phyloP scores from a whole-genome alignment of 768 basidiomycete genomes.

The Mycena vitilis region DNA sequence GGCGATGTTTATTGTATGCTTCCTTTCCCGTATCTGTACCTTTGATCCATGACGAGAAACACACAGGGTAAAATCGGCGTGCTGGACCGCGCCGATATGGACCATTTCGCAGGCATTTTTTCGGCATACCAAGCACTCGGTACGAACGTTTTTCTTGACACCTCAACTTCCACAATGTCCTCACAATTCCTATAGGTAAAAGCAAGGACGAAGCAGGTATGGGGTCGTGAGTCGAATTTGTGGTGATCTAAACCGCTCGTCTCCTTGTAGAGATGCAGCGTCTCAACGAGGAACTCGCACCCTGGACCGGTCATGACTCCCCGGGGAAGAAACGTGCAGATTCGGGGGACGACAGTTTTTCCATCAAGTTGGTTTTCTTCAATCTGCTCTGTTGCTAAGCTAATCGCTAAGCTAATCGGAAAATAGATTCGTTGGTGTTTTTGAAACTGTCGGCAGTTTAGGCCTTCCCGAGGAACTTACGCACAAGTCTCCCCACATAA shows the following conservation, averaged over 20 bases:
- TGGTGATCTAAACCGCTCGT: neutral
- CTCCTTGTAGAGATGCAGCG: conserved; percentile 46
- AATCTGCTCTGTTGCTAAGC: neutral
- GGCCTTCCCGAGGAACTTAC: conserved; percentile 71
- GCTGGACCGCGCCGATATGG: conserved; percentile 79
- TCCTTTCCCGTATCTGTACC: neutral
- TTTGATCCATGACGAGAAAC: neutral
- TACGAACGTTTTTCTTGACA: too few relatives aligned
- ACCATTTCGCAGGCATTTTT: conserved; percentile 75
- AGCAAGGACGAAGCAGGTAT: conserved; percentile 58
- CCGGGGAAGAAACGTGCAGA: conserved; percentile 65
- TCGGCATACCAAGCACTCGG: conserved; percentile 71
- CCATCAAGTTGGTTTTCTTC: conserved; percentile 63
- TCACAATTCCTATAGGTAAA: conserved; percentile 41
- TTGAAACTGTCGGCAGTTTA: conserved; percentile 78
- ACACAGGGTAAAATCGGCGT: conserved; percentile 75
- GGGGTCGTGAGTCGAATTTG: neutral
- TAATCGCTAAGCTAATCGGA: conserved; percentile 49
- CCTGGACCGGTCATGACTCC: conserved; percentile 65
- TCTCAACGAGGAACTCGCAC: conserved; percentile 58
- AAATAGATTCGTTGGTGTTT: conserved; percentile 69
- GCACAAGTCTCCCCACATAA: conserved; percentile 54
- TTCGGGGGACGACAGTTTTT: conserved; percentile 60
- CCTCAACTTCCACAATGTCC: too few relatives aligned
- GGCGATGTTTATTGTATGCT: conserved; percentile 71